A percentile compares a stretch with the other conserved stretches of the same genome.
Evolutionary conservation across 768 basidiomycete genomes (phyloP).

Genomic region (Hygrocybe coccinea): DNA sequence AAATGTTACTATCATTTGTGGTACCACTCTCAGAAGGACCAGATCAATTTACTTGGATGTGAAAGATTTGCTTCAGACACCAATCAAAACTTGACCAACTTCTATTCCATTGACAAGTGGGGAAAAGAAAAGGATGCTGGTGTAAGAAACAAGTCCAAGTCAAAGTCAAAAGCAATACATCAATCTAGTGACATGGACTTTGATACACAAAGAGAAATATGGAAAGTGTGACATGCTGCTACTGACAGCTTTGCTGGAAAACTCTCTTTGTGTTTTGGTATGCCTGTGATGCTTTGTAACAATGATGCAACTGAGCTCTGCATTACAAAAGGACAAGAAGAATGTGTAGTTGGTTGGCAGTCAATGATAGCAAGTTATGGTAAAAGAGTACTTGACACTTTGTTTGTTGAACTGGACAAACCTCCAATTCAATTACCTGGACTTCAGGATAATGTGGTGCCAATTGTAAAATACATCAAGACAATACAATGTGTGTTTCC

Average conservation of each 20-base stretch:
- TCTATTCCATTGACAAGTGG: slow-evolving; percentile 11
- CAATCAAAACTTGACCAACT: slow-evolving; percentile 6
- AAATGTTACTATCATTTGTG: slow-evolving; percentile 22
- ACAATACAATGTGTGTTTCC: slow-evolving; percentile 11
- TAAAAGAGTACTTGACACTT: slow-evolving; percentile 17
- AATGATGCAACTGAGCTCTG: slow-evolving; percentile 21
- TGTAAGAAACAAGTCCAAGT: background rate
- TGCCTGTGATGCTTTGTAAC: slow-evolving; percentile 30
- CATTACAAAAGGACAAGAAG: slow-evolving; percentile 28
- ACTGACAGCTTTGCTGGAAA: slow-evolving; percentile 26
- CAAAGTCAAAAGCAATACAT: background rate
- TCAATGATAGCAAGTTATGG: slow-evolving; percentile 13
- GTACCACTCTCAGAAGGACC: slow-evolving; percentile 21
- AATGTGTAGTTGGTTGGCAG: slow-evolving; percentile 26
- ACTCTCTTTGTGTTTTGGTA: slow-evolving; percentile 26
- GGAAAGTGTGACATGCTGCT: slow-evolving; percentile 20
- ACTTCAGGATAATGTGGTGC: slow-evolving; percentile 12
- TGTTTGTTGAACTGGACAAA: slow-evolving; percentile 10
- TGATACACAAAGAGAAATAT: slow-evolving; percentile 17
- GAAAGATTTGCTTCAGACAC: slow-evolving; percentile 21
- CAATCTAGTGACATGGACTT: background rate
- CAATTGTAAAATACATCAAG: slow-evolving; percentile 8
- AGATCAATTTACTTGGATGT: slow-evolving; percentile 18
- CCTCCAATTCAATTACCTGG: slow-evolving; percentile 12
- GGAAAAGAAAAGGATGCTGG: background rate